Conservation (phyloP, 108 stramenopile species). For the Nitzschia sp. region DNA sequence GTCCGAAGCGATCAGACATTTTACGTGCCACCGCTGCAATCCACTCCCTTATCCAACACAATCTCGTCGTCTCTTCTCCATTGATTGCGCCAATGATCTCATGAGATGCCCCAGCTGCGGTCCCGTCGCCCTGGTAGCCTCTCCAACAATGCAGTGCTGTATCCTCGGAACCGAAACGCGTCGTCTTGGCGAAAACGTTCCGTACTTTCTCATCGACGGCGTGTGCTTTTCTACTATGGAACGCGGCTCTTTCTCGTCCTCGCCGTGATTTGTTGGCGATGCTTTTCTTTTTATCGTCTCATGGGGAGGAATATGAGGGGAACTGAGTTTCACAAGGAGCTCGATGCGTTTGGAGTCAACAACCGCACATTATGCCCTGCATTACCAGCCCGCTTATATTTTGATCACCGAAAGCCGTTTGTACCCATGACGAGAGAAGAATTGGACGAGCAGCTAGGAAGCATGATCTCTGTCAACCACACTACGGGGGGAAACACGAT, state of each 20-base stretch:
- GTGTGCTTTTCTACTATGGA: too few relatives aligned
- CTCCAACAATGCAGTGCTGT: neutral
- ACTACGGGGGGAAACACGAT: neutral
- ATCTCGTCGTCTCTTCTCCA: too few relatives aligned
- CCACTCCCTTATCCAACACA: too few relatives aligned
- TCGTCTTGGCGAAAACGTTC: neutral
- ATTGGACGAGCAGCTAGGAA: slow-evolving; percentile 6
- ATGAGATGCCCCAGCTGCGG: neutral
- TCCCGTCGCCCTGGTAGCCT: neutral
- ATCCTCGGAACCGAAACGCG: neutral
- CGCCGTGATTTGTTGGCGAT: neutral
- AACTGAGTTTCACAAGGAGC: neutral
- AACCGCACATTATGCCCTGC: neutral
- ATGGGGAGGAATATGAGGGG: neutral
- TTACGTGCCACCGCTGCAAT: too few relatives aligned
- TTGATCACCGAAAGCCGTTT: neutral
- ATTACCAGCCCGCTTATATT: neutral
- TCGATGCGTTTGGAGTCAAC: neutral
- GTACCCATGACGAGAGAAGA: slow-evolving; percentile 8
- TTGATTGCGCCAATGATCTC: too few relatives aligned
- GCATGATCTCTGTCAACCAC: neutral
- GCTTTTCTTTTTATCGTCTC: neutral
- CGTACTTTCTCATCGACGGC: neutral
- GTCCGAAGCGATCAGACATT: too few relatives aligned
- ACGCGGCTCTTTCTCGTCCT: neutral